Base-by-base conservation (phyloP, 1,284 basidiomycete genomes). In the Sanghuangporus baumii region DNA sequence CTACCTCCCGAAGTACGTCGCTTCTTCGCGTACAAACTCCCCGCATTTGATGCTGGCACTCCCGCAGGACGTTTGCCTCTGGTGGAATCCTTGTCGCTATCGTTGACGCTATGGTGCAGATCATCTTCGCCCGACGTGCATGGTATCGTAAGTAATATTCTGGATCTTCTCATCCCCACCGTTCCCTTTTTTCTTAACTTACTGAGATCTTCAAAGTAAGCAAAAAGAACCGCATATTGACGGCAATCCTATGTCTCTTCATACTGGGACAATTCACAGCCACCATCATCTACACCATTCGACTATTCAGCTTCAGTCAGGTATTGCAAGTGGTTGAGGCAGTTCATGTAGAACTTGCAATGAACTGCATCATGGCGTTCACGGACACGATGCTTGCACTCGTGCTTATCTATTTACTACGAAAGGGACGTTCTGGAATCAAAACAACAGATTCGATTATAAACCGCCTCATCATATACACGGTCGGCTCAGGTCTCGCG, bases 341-440 rank as follows among this genome's bases (percentile, higher is more conserved):
- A 16, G 11, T 90, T 94, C 20, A 94, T 94, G 5, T 46, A 12
- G 23, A 16, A n/a, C 18, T n/a, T 5, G 46, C 52, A 9, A 6
- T 52, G 18, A 59, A 63, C 62, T 51, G 43, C 36, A 37, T 60
- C 23, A 40, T 48, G 23, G 62, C 63, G 9, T 43, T 59, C 7
- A 41, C 76, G 3, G 78, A 80, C 66, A 71, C 79, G 37, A 59
- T 76, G 16, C 76, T 80, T 50, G 75, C 78, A 14, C 67, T 66
- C 6, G 72, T 74, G 3, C 71, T 80, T 0, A 77, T 76, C 51
- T 60, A 74, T 18, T 69, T 79, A 8, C 68, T 80, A 9, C 67
- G 72, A 31, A 73, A 67, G 57, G 74, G 73, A 62, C 73, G 74
- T 4, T 43, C 64, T 9, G 48, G 56, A 11, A 58, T 65, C 43